phyloP scores from a whole-genome alignment of 108 stramenopile genomes.

The Nannochloropsis gaditana region DNA sequence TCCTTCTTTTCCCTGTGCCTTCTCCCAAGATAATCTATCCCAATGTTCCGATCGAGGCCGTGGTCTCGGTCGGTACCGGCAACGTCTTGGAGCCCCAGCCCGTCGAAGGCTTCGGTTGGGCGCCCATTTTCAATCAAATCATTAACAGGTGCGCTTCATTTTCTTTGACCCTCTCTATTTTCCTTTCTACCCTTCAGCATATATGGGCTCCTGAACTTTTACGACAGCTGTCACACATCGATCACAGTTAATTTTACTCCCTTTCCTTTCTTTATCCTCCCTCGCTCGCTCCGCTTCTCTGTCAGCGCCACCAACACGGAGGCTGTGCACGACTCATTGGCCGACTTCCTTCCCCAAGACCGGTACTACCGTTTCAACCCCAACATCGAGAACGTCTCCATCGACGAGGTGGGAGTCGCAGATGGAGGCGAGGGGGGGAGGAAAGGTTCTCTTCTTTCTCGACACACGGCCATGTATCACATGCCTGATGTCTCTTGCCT shows the following conservation, averaged over 20 bases:
- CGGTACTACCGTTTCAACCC: slow-evolving; percentile 51
- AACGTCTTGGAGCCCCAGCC: slow-evolving; percentile 19
- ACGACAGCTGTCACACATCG: too few relatives aligned
- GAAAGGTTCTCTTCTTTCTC: too few relatives aligned
- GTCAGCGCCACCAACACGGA: slow-evolving; percentile 31
- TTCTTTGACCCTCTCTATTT: neutral
- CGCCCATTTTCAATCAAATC: slow-evolving; percentile 35
- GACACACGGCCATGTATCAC: neutral
- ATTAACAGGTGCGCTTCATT: slow-evolving; percentile 36
- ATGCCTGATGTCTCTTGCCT: neutral
- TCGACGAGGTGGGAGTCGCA: slow-evolving; percentile 34
- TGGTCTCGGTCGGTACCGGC: slow-evolving; percentile 39
- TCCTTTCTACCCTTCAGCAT: neutral
- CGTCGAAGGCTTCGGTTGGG: slow-evolving; percentile 32
- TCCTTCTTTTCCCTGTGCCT: neutral
- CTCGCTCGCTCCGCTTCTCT: neutral
- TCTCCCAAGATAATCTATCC: slow-evolving; percentile 39
- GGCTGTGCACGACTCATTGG: slow-evolving; percentile 31
- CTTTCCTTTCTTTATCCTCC: neutral
- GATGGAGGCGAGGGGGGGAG: neutral
- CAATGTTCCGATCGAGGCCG: slow-evolving; percentile 40
- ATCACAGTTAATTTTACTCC: too few relatives aligned
- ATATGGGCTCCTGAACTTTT: too few relatives aligned
- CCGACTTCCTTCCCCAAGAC: slow-evolving; percentile 35
- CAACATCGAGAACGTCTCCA: slow-evolving; percentile 25